A percentile compares a stretch with the other conserved stretches of the same genome.
These are phyloP conservation scores for Fusarium palustre DNA, from an alignment of 2,329 filamentous ascomycete species.

Conservation along the genomic window DNA sequence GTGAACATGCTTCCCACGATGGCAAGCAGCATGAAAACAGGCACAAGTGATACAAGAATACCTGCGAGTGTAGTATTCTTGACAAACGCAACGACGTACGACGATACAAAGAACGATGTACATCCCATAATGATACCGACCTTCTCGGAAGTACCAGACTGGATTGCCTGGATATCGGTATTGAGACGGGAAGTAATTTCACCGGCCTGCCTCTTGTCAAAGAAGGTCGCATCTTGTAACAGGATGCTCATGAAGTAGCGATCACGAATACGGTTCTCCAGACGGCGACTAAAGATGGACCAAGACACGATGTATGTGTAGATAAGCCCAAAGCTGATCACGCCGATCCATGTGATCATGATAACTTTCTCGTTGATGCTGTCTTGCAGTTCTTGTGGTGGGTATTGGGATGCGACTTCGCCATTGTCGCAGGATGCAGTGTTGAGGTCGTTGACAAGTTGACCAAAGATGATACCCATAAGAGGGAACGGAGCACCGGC, in stretches of 20 bases:
- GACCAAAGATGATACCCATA: conserved; percentile 72
- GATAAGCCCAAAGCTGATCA: conserved; percentile 71
- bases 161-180: conserved; percentile 73
- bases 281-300: conserved; percentile 71
- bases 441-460: conserved; percentile 72
- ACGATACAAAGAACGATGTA: conserved; percentile 73
- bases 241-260: conserved; percentile 69
- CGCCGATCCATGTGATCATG: conserved; percentile 71
- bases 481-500: conserved; percentile 73
- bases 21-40: conserved; percentile 71
- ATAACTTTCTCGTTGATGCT: conserved; percentile 69
- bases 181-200: conserved; percentile 73
- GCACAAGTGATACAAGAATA: conserved; percentile 72
- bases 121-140: conserved; percentile 73
- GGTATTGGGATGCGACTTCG: conserved; percentile 35
- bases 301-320: conserved; percentile 74
- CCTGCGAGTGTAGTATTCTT: conserved; percentile 71
- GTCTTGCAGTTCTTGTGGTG: conserved; percentile 51
- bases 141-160: conserved; percentile 77
- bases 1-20: conserved; percentile 66
- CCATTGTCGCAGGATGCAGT: conserved; percentile 62
- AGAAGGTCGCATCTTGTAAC: conserved; percentile 71
- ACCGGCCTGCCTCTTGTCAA: conserved; percentile 71
- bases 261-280: conserved; percentile 72
- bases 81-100: conserved; percentile 75